Conservation (phyloP, 2,329 filamentous ascomycete species). For the Corinectria fuckeliana region DNA sequence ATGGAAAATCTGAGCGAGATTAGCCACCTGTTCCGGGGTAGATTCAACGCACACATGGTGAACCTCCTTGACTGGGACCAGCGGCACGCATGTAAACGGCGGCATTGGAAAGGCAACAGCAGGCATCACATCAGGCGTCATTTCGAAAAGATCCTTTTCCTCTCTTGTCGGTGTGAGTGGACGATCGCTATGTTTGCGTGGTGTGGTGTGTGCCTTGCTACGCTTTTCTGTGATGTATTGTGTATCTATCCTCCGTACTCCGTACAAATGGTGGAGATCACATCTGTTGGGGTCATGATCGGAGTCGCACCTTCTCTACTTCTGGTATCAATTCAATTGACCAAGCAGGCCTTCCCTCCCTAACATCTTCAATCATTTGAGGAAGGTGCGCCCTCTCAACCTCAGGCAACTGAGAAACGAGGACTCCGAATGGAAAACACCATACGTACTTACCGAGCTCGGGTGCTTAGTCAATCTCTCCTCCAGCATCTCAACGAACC, state of each 20-base stretch:
- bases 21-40: too few species aligned
- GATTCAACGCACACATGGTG: too few species aligned
- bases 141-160: neutral
- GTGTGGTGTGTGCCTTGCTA: neutral
- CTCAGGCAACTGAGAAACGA: neutral
- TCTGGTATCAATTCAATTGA: too few species aligned
- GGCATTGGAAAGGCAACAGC: neutral
- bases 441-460: too few species aligned
- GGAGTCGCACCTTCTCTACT: too few species aligned
- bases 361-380: neutral
- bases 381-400: neutral
- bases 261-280: neutral
- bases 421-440: neutral
- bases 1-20: too few species aligned
- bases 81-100: neutral
- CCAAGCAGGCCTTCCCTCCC: neutral
- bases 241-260: too few species aligned
- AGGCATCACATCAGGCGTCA: neutral
- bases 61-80: neutral
- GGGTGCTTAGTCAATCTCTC: neutral
- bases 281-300: neutral
- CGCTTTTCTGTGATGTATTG: neutral
- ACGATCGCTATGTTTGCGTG: neutral
- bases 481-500: neutral
- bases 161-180: neutral